Percentiles rank a stretch among this genome's conserved stretches.
Evolutionary conservation across 1,284 basidiomycete genomes (phyloP).

Genomic region (Puccinia sorghi): DNA sequence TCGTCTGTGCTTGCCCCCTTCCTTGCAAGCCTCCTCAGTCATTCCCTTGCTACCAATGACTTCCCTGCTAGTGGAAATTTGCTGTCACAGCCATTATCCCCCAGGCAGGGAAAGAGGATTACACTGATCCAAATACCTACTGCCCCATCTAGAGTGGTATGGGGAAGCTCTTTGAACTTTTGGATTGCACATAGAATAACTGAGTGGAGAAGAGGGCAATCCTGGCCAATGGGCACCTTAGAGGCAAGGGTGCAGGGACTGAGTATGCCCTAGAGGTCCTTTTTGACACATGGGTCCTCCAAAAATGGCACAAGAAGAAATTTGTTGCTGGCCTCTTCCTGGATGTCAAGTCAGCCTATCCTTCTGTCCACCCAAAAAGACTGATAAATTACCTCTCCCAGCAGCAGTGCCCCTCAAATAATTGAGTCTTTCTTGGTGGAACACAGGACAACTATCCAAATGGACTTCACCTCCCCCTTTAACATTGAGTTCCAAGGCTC

Average conservation of each 20-base stretch:
- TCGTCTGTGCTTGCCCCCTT: too few species aligned
- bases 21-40: too few species aligned
- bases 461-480: background rate
- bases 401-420: background rate
- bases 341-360: constrained; percentile 24
- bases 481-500: constrained; percentile 3
- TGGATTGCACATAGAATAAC: background rate
- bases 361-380: constrained; percentile 2
- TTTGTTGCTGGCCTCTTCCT: background rate
- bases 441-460: background rate
- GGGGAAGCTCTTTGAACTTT: constrained; percentile 7
- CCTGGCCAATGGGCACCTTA: background rate
- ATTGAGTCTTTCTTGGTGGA: background rate
- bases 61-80: constrained; percentile 18
- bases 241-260: background rate
- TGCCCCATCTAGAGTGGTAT: background rate
- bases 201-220: background rate
- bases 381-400: background rate
- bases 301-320: constrained; percentile 2
- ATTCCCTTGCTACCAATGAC: too few species aligned
- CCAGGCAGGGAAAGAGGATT: constrained; percentile 17
- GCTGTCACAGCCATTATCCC: constrained; percentile 29
- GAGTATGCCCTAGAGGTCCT: constrained; percentile 27
- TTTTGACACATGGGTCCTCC: background rate
- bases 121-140: constrained; percentile 18